phyloP scores from a whole-genome alignment of 768 basidiomycete species.

The Podaxis sp. region DNA sequence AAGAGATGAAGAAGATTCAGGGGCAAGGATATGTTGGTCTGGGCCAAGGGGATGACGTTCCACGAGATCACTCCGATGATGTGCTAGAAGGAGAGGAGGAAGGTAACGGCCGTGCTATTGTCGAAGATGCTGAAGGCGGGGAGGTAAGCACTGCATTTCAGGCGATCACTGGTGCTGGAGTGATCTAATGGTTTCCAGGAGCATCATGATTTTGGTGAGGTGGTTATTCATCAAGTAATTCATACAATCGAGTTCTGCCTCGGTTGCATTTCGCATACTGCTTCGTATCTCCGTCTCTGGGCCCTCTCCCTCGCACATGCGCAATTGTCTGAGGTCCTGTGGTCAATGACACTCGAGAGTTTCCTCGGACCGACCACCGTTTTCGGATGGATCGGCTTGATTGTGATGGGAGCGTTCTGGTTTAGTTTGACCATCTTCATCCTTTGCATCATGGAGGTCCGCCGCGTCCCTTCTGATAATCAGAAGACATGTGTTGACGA shows the following conservation, averaged over 20 bases:
- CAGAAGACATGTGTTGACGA: not conserved
- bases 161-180: not conserved
- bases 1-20: conserved; percentile 83
- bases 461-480: conserved; percentile 26
- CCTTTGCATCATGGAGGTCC: conserved; percentile 94
- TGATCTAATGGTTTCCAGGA: conserved; percentile 40
- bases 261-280: conserved; percentile 97
- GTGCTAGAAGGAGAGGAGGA: conserved; percentile 78
- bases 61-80: conserved; percentile 56
- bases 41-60: conserved; percentile 53
- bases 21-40: conserved; percentile 78
- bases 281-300: conserved; percentile 92
- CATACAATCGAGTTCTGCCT: conserved; percentile 99
- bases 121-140: conserved; percentile 77
- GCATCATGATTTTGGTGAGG: conserved; percentile 91
- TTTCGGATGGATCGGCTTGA: conserved; percentile 54
- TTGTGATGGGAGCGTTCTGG: conserved; percentile 69
- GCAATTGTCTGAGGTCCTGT: conserved; percentile 92
- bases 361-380: conserved; percentile 64
- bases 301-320: conserved; percentile 97
- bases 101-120: conserved; percentile 70
- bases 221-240: conserved; percentile 96
- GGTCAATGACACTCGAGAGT: conserved; percentile 78
- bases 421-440: conserved; percentile 72
- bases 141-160: conserved; percentile 53